Percentiles rank a stretch among this genome's conserved stretches.
These are phyloP conservation scores for Cryphonectria carpinicola DNA, from an alignment of 2,329 filamentous ascomycete species.

Conservation along the genomic window DNA sequence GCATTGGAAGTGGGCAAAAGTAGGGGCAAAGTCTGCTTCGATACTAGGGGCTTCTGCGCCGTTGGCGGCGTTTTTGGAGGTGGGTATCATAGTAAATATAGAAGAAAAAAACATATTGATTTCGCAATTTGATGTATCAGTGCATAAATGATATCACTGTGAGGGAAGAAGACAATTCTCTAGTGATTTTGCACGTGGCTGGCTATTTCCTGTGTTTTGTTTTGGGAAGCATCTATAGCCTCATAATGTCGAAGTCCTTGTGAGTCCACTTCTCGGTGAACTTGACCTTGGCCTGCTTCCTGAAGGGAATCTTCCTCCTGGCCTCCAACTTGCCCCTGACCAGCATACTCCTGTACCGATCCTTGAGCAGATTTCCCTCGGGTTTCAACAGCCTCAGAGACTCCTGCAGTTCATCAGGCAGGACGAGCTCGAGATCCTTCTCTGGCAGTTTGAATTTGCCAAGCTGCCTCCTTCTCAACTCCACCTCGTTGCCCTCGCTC, in stretches of 20 bases:
- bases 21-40: background rate
- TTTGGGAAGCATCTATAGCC: conserved; percentile 21
- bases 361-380: conserved; percentile 92
- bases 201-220: background rate
- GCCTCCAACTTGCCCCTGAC: conserved; percentile 88
- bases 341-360: conserved; percentile 87
- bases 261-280: conserved; percentile 95
- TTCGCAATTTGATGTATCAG: background rate
- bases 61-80: background rate
- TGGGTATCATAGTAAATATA: background rate
- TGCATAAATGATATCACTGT: background rate
- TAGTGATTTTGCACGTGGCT: background rate
- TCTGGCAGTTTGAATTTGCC: conserved; percentile 77
- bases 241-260: conserved; percentile 79
- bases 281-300: conserved; percentile 80
- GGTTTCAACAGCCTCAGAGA: conserved; percentile 83
- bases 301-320: conserved; percentile 76
- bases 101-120: background rate
- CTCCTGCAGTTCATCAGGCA: conserved; percentile 83
- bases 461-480: conserved; percentile 72
- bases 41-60: background rate
- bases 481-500: conserved; percentile 62
- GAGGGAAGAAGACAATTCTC: background rate
- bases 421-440: conserved; percentile 77
- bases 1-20: conserved; percentile 9